Conservation (phyloP, 2,329 filamentous ascomycete genomes). For the Keithomyces neogunnii region DNA sequence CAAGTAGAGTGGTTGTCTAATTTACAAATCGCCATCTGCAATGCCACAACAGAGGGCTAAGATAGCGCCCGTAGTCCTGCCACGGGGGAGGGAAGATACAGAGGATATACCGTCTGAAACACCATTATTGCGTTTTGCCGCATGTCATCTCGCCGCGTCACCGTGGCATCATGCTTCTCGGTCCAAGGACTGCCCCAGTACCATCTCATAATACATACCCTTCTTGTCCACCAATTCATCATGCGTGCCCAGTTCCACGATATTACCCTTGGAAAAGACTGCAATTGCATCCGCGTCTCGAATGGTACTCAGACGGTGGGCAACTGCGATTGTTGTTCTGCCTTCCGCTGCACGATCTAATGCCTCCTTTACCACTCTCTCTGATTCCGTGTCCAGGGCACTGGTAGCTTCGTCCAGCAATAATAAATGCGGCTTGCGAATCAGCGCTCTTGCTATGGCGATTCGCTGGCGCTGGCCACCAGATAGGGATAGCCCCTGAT, state of each 20-base stretch:
- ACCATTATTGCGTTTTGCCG: no score
- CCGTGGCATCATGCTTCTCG: conserved; percentile 14
- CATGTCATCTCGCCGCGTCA: neutral
- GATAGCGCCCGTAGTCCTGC: no score
- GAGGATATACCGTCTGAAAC: no score
- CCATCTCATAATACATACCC: conserved; percentile 47
- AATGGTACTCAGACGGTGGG: conserved; percentile 47
- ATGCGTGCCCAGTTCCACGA: conserved; percentile 55
- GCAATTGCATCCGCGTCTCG: conserved; percentile 56
- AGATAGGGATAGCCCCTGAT: conserved; percentile 59
- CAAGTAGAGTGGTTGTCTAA: no score
- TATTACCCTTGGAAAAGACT: conserved; percentile 38
- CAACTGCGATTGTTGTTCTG: conserved; percentile 53
- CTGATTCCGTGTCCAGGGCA: conserved; percentile 55
- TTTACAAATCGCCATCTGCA: no score
- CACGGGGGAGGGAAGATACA: no score
- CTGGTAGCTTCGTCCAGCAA: conserved; percentile 67
- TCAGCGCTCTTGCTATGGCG: conserved; percentile 63
- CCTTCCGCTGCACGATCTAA: conserved; percentile 38
- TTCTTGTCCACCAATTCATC: conserved; percentile 42
- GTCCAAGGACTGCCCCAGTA: conserved; percentile 33
- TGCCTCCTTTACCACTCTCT: conserved; percentile 56
- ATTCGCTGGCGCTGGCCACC: conserved; percentile 67
- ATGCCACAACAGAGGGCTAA: no score
- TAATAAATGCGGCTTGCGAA: conserved; percentile 57